These are phyloP conservation scores for Talaromyces rugulosus DNA, from an alignment of 2,329 filamentous ascomycete species.

Conservation along the genomic window DNA sequence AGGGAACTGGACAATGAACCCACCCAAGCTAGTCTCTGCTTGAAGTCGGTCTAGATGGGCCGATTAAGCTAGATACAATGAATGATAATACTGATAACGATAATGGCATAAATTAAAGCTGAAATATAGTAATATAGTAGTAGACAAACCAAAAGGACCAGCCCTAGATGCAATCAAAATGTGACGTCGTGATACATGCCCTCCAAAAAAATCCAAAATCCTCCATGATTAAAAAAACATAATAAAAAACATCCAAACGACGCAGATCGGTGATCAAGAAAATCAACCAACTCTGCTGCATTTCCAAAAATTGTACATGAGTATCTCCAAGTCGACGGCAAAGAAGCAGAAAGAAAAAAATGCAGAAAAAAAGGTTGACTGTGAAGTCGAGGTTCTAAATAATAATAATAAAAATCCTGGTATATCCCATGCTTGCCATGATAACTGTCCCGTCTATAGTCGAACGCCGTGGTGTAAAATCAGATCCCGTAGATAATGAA, in stretches of 20 bases:
- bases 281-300: neutral
- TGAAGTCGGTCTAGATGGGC: neutral
- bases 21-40: neutral
- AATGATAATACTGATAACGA: neutral
- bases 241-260: neutral
- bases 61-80: neutral
- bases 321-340: constrained; percentile 13
- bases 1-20: too few relatives aligned
- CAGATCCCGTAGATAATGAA: constrained; percentile 10
- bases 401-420: constrained; percentile 1
- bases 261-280: neutral
- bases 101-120: neutral
- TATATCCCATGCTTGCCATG: constrained; percentile 14
- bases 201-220: constrained; percentile 9
- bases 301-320: constrained; percentile 20
- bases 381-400: constrained; percentile 36
- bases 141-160: constrained; percentile 1
- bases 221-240: constrained; percentile 9
- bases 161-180: constrained; percentile 5
- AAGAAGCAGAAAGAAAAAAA: constrained; percentile 11
- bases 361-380: constrained; percentile 23
- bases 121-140: neutral
- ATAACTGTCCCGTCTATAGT: constrained; percentile 31
- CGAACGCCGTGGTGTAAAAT: constrained; percentile 27
- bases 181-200: constrained; percentile 11